These are phyloP conservation scores for Sporothrix humicola DNA, from an alignment of 2,329 filamentous ascomycete species.

Conservation along the genomic window DNA sequence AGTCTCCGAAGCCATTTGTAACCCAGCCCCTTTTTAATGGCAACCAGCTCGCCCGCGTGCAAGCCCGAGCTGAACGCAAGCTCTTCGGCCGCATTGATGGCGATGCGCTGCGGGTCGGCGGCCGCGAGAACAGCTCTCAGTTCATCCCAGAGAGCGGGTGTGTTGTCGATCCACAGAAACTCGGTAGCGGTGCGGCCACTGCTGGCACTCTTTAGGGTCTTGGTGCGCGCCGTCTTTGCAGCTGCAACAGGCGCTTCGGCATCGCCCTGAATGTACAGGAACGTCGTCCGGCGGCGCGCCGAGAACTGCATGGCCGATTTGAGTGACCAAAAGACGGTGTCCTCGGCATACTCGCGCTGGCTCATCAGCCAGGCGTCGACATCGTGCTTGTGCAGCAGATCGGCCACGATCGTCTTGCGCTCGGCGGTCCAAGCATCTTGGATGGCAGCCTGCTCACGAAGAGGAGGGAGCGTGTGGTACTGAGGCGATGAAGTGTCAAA, in stretches of 20 bases:
- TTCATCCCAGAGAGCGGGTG: conserved; percentile 49
- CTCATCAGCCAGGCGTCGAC: conserved; percentile 59
- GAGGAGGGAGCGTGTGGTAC: conserved; percentile 50
- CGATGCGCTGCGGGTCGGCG: conserved; percentile 49
- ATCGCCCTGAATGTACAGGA: conserved; percentile 56
- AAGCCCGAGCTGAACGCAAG: conserved; percentile 55
- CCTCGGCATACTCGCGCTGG: conserved; percentile 59
- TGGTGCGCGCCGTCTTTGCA: conserved; percentile 1
- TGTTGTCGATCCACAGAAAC: conserved; percentile 57
- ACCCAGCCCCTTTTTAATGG: conserved; percentile 47
- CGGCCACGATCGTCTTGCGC: conserved; percentile 50
- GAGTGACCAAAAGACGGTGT: conserved; percentile 58
- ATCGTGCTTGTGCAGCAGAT: conserved; percentile 51
- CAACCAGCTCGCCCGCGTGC: conserved; percentile 54
- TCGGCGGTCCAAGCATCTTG: conserved; percentile 54
- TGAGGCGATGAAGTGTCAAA: conserved; percentile 16
- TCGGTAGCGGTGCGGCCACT: conserved; percentile 39
- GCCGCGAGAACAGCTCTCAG: conserved; percentile 48
- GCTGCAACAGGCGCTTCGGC: conserved; percentile 38
- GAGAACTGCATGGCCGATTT: conserved; percentile 55
- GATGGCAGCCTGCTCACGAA: conserved; percentile 52
- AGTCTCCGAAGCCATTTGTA: conserved; percentile 49
- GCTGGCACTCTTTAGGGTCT: conserved; percentile 40
- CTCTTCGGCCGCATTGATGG: conserved; percentile 52
- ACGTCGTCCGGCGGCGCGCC: conserved; percentile 56